These are phyloP conservation scores for Pseudogymnoascus sp. DNA, from an alignment of 2,329 filamentous ascomycete species.

Conservation along the genomic window DNA sequence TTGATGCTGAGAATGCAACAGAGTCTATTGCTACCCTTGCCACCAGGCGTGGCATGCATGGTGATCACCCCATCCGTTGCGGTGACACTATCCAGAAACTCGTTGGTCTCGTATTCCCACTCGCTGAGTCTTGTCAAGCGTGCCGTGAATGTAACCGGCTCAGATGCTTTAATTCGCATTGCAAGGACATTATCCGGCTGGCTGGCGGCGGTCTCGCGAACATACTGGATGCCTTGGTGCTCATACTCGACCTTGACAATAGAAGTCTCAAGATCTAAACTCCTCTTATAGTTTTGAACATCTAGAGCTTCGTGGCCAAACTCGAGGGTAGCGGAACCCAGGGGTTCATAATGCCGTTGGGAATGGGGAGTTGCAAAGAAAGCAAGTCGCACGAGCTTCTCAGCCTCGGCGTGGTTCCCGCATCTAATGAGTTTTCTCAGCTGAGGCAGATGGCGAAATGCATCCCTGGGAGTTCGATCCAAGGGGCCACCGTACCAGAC, in stretches of 20 bases:
- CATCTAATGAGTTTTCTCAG: conserved; percentile 38
- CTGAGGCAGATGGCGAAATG: conserved; percentile 33
- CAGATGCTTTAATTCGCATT: conserved; percentile 25
- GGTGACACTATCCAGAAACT: conserved; percentile 36
- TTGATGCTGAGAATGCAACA: conserved; percentile 31
- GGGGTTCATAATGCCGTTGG: conserved; percentile 43
- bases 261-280: conserved; percentile 33
- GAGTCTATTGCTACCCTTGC: conserved; percentile 29
- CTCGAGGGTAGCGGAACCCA: conserved; percentile 35
- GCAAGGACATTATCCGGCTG: conserved; percentile 36
- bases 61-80: conserved; percentile 30
- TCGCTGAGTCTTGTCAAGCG: conserved; percentile 36
- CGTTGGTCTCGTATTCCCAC: conserved; percentile 37
- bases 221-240: conserved; percentile 27
- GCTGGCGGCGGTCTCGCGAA: conserved; percentile 36
- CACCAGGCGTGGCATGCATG: conserved; percentile 36
- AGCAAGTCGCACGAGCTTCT: conserved; percentile 35
- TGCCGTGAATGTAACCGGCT: conserved; percentile 21
- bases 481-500: conserved; percentile 42
- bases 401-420: conserved; percentile 36
- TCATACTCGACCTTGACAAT: conserved; percentile 33
- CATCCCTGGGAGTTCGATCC: conserved; percentile 37
- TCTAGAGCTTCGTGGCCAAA: conserved; percentile 32
- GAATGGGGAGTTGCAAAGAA: conserved; percentile 42
- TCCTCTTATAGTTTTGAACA: conserved; percentile 32